Base-by-base conservation (phyloP, 108 stramenopile genomes). In the Thalassiosira profunda region DNA sequence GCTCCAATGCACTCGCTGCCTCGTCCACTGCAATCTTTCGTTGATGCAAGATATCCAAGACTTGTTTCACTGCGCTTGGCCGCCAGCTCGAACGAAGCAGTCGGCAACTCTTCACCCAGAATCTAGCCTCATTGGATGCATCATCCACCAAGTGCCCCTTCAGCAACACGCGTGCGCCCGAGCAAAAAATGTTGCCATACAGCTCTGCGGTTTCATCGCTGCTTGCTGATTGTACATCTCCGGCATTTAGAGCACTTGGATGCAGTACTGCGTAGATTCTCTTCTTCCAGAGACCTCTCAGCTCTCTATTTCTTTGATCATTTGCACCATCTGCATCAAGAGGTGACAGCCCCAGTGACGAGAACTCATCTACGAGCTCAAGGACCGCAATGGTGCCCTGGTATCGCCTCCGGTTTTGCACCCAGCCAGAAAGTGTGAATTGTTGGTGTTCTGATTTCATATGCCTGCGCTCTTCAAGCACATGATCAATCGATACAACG, bases 321-420 rank as follows among this genome's bases (percentile, higher is more conserved):
- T 51, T 18, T 20, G 43, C 30, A 29, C 12, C 17, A 4, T 61
- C 35, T 26, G 15, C 36, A n/a, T n/a, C n/a, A n/a, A n/a, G n/a
- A n/a, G n/a, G n/a, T n/a, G n/a, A n/a, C n/a, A n/a, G n/a, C n/a
- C n/a, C n/a, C 4, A 42, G 18, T 35, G 75, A 54, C 5, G 67
- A 63, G 52, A 77, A 69, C 29, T 77, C 67, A 40, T 84, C 84
- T 8, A 81, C 84, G 45, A 88, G 17, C 26, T 73, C 74, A 3
- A 87, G 17, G 10, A 86, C 59, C 5, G 87, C 81, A 23, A 87
- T 58, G 40, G 76, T 75, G 26, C 48, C 80, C 55, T 76, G 64
- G 67, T 75, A 92, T 15, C 90, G 72, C 26, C 86, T 67, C 51
- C 90, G 76, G 69, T 88, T 92, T 48, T 86, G 83, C 1, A 91